Base-by-base conservation (phyloP, 78 protist genomes). In the Diacronema lutheri region DNA sequence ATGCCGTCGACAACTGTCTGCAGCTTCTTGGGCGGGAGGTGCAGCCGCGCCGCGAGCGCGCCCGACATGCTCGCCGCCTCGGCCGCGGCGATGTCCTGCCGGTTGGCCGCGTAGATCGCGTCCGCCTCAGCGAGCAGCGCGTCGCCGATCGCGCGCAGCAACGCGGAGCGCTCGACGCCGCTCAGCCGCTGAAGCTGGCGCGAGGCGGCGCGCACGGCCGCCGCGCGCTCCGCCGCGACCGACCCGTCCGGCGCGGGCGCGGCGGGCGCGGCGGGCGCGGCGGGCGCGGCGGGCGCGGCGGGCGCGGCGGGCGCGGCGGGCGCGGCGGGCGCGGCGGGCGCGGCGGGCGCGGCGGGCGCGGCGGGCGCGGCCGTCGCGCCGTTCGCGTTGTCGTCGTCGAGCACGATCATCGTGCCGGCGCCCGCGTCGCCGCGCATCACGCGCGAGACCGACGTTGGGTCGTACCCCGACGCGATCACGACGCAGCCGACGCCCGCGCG, bases 21-120 rank as follows among this genome's bases (percentile, higher is more conserved):
- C 14, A 90, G 13, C 81, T 90, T 90, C 50, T 6, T 23, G 26
- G 61, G 64, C 20, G 74, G 64, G 38, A 90, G 40, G 25, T 13
- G 4, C 35, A 90, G 86, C 14, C 93, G 69, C 44, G 9, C 25
- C 5, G n/a, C 37, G 50, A 83, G 31, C 31, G 80, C 41, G 29
- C 19, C 31, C 33, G 5, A 1, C 25, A 46, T 62, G 46, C 56
- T 56, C 81, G 38, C n/a, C 26, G 0, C 46, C 13, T 0, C 26
- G 19, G 90, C 68, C 56, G 23, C 58, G 46, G 14, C 73, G n/a
- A 89, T 37, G 84, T 89, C 92, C 12, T 0, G 69, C 69, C 31
- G 33, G 85, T 89, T 89, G 58, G 88, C 92, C 13, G 37, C 84
- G 13, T 16, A 31, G 57, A 73, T 85, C 41, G 0, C 62, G 61